These are phyloP conservation scores for Coemansia sp. DNA, from an alignment of 192 early-diverging fungal genomes.

Conservation along the genomic window DNA sequence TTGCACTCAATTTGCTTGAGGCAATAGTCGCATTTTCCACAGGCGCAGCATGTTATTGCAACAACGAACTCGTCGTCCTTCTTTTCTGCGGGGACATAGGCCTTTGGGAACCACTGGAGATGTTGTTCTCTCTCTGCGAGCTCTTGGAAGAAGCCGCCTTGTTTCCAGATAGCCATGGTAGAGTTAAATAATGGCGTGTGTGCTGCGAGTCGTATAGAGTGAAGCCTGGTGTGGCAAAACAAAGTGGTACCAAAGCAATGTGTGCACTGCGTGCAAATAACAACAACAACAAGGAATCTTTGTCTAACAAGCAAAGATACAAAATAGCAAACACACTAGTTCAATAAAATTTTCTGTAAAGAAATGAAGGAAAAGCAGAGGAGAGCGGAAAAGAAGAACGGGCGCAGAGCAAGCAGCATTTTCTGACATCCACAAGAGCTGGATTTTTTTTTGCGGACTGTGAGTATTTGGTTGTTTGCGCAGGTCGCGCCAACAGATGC, in stretches of 20 bases:
- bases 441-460: no score
- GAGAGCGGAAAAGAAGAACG: background rate
- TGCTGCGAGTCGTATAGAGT: background rate
- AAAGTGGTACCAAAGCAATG: background rate
- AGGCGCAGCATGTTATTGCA: conserved; percentile 38
- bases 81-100: conserved; percentile 50
- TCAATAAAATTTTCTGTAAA: background rate
- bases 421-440: no score
- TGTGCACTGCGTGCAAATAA: background rate
- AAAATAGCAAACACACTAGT: background rate
- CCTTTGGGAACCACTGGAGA: conserved; percentile 55
- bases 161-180: conserved; percentile 51
- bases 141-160: conserved; percentile 57
- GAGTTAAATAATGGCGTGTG: background rate
- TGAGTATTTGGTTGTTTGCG: no score
- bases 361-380: background rate
- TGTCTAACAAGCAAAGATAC: background rate
- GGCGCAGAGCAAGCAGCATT: background rate
- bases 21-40: conserved; percentile 45
- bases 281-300: background rate
- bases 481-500: no score
- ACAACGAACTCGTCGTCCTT: conserved; percentile 44
- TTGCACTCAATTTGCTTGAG: conserved; percentile 8
- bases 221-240: background rate
- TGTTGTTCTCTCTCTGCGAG: conserved; percentile 57